These are phyloP conservation scores for Anaeromyces robustus DNA, from an alignment of 192 early-diverging fungal genomes.

Conservation along the genomic window DNA sequence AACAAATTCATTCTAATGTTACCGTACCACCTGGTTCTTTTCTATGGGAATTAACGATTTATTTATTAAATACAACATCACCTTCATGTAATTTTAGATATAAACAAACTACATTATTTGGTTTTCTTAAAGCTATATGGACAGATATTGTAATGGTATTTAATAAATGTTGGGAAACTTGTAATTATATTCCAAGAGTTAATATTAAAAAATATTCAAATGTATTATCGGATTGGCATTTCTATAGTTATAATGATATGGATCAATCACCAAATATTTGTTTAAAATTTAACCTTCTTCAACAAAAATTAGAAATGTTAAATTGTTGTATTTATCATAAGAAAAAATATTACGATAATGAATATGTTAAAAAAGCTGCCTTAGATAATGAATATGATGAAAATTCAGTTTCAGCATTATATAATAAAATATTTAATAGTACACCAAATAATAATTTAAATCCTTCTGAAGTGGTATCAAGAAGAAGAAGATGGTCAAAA, in stretches of 20 bases:
- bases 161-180: neutral
- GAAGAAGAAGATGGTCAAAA: neutral
- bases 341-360: conserved; percentile 2
- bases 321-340: conserved; percentile 56
- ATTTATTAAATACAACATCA: neutral
- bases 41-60: neutral
- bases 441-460: neutral
- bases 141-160: neutral
- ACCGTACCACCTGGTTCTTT: neutral
- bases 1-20: neutral
- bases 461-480: neutral
- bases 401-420: conserved; percentile 6
- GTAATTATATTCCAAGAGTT: neutral
- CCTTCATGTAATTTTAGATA: neutral
- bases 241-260: neutral
- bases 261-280: conserved; percentile 27
- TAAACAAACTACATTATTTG: neutral
- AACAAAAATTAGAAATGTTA: conserved; percentile 68
- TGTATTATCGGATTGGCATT: neutral
- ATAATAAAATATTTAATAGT: neutral
- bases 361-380: conserved; percentile 8
- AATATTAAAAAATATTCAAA: neutral
- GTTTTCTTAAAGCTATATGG: neutral
- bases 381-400: conserved; percentile 1
- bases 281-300: conserved; percentile 41